A percentile compares a stretch with the other conserved stretches of the same genome.
phyloP scores from a whole-genome alignment of 1,284 basidiomycete species.

The Pyrrhoderma lamaoense region DNA sequence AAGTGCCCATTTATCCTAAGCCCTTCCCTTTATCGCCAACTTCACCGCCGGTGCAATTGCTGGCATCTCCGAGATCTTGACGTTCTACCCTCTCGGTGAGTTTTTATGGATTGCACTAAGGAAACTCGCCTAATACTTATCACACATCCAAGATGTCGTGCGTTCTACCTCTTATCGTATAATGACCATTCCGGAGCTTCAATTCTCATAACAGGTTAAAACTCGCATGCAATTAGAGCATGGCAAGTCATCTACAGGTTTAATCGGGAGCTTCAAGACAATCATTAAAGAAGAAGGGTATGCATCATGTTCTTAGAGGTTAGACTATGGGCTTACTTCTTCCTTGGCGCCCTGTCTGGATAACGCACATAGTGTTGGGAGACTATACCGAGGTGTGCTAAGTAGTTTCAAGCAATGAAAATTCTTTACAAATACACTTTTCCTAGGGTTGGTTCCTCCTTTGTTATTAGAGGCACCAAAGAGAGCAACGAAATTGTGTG shows the following conservation, averaged over 20 bases:
- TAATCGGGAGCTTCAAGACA: conserved; percentile 71
- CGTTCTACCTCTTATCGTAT: conserved; percentile 16
- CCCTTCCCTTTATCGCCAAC: conserved; percentile 80
- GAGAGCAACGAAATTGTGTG: conserved; percentile 93
- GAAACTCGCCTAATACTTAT: conserved; percentile 6
- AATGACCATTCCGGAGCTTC: conserved; percentile 17
- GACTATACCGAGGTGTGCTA: conserved; percentile 76
- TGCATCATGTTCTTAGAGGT: conserved; percentile 10
- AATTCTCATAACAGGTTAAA: conserved; percentile 61
- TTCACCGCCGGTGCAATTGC: conserved; percentile 90
- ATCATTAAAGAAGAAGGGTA: conserved; percentile 86
- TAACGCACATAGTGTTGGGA: conserved; percentile 57
- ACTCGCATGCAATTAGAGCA: conserved; percentile 96
- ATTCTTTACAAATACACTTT: background rate
- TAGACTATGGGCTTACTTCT: background rate
- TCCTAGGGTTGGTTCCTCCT: conserved; percentile 82
- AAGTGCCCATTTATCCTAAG: conserved; percentile 30
- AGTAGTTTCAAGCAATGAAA: background rate
- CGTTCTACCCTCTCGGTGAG: conserved; percentile 85
- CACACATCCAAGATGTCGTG: conserved; percentile 27
- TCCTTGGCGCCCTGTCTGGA: background rate
- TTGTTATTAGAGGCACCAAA: conserved; percentile 96
- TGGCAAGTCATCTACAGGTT: conserved; percentile 68
- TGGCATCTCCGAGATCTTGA: conserved; percentile 84
- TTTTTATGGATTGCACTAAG: background rate